Percentiles rank a stretch among this genome's conserved stretches.
Evolutionary conservation across 2,329 filamentous ascomycete species (phyloP).

Genomic region (Botryotinia narcissicola): DNA sequence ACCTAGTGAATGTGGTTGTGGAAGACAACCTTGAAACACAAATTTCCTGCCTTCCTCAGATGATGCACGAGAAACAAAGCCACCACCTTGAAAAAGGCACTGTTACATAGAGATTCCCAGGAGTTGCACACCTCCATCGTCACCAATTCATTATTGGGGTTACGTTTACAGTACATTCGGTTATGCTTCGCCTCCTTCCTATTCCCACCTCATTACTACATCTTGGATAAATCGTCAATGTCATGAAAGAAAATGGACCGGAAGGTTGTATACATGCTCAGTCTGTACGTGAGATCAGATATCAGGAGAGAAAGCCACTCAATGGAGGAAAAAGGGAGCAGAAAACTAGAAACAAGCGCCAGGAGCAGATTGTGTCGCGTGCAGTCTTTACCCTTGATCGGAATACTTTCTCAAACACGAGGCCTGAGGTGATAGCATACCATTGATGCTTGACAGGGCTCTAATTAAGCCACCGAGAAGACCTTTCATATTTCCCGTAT

Average conservation of each 20-base stretch:
- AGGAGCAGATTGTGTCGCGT: conserved; percentile 16
- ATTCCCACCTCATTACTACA: conserved; percentile 1
- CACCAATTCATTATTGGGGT: background rate
- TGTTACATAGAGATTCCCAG: background rate
- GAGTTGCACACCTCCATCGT: background rate
- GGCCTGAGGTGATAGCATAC: background rate
- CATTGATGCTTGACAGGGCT: background rate
- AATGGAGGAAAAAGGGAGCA: background rate
- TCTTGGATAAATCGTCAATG: background rate
- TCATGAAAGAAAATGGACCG: background rate
- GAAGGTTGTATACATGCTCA: background rate
- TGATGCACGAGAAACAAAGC: conserved; percentile 12
- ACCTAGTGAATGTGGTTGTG: background rate
- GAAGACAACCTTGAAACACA: conserved; percentile 16
- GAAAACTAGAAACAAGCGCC: conserved; percentile 20
- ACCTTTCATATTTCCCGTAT: background rate
- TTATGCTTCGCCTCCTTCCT: conserved; percentile 13
- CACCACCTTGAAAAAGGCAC: background rate
- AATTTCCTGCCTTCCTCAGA: conserved; percentile 13
- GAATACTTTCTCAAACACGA: conserved; percentile 9
- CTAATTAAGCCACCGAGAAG: background rate
- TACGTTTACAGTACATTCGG: background rate
- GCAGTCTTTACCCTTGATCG: conserved; percentile 5
- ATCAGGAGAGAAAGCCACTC: background rate
- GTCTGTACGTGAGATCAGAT: background rate